Base-by-base conservation (phyloP, 1,284 basidiomycete species). In the Xerocomus amazonicus region DNA sequence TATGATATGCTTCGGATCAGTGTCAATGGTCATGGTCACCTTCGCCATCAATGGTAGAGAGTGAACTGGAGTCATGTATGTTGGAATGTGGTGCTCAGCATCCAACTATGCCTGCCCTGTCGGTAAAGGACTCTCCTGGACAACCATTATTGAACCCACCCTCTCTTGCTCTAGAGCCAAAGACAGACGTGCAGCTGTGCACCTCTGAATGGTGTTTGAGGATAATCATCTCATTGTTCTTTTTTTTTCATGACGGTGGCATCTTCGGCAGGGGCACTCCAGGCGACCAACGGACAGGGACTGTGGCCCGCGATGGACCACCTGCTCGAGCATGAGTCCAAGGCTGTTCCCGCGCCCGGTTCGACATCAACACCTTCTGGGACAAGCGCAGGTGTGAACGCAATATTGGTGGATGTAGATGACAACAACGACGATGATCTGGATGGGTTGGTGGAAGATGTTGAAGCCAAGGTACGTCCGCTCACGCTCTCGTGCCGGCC, bases 241-340 rank as follows among this genome's bases (percentile, higher is more conserved):
- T 23, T 23, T 23, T n/a, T n/a, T n/a, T n/a, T 23, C 19, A 23
- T 23, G 4, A 23, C 19, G 19, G 19, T 23, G 19, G 19, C 19
- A 23, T 4, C 12, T 23, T 38, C 2, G 12, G 28, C 19, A 93
- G 91, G 91, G 92, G 92, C 92, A 6, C 68, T 94, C 47, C 84
- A 84, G 59, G 88, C 88, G 9, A 94, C 91, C 9, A 78, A 75
- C 40, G 81, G 82, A 56, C 77, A 87, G 16, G 92, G 92, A 4
- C 73, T 95, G 1, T 87, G 94, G 67, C 89, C 90, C 3, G 91
- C 92, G 9, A 90, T 95, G 86, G 92, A 95, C 62, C 85, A 90
- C 66, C 74, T 95, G 26, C 71, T 94, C 42, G 86, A 83, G 63
- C 81, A 95, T 60, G 83, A 88, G 48, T 80, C 81, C 12, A 77